phyloP scores from a whole-genome alignment of 2,329 filamentous ascomycete species.

The Chaetomiaceae sp. region DNA sequence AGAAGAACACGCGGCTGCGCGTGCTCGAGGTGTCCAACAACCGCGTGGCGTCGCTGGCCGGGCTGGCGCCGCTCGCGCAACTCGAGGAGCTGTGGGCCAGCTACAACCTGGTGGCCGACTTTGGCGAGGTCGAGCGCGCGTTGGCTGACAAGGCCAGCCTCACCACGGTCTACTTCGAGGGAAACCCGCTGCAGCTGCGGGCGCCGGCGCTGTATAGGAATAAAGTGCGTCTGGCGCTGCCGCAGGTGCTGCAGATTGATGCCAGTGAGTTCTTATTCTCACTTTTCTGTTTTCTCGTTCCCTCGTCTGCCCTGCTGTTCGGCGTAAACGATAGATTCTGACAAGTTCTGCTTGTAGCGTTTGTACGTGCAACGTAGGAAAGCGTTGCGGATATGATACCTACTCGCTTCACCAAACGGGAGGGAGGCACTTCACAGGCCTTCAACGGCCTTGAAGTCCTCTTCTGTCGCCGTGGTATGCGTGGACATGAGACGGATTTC shows the following conservation, averaged over 20 bases:
- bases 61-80: constrained; percentile 60
- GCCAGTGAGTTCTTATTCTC: constrained; percentile 72
- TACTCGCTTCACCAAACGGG: no score
- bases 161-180: constrained; percentile 92
- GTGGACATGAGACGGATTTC: no score
- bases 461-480: no score
- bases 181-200: constrained; percentile 77
- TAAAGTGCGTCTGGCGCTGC: constrained; percentile 82
- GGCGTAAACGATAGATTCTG: not conserved
- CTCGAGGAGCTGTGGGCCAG: constrained; percentile 94
- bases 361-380: constrained; percentile 10
- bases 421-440: no score
- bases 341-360: constrained; percentile 7
- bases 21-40: constrained; percentile 90
- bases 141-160: constrained; percentile 72
- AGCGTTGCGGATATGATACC: no score
- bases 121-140: constrained; percentile 71
- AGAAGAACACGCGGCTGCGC: constrained; percentile 59
- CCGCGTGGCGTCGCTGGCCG: constrained; percentile 66
- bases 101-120: constrained; percentile 75
- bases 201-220: constrained; percentile 86
- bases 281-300: not conserved
- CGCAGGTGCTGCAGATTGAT: constrained; percentile 89
- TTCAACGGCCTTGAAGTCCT: no score
- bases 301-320: not conserved